Evolutionary conservation across 75 land plant species (phyloP), one percentile per base, ranked within the genome.

Genomic region (Ceratopteris richardii): DNA sequence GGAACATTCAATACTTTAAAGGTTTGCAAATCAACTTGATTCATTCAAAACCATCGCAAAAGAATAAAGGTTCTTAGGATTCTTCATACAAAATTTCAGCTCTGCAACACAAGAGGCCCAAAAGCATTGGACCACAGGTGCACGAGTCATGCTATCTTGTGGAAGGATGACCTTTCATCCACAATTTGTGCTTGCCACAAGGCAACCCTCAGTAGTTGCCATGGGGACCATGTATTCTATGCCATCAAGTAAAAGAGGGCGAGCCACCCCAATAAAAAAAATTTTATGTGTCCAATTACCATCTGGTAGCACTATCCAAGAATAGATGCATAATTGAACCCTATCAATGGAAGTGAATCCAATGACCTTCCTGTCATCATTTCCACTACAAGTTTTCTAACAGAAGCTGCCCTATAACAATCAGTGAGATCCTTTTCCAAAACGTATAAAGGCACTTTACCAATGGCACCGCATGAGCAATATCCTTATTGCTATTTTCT

Each of bases 21-120:
- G 78, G 68, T 77, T 79, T 1, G 86, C 97, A 62, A 92, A 92
- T 61, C 95, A 71, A 56, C 97, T 88, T 0, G 97, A 82, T 64
- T 4, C 17, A 21, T 60, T 50, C 9, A 62, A 61, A 7, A 62
- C 47, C 4, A 31, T 26, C 0, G 44, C 50, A 28, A 68, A 13
- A 10, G 20, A 28, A 1, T 69, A 58, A 40, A 54, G 44, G 18
- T 54, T 54, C 13, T 62, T 43, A 16, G 30, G 22, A 18, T 54
- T 52, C 11, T 63, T 67, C 28, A n/a, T n/a, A 22, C 29, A 69
- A n/a, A 54, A 43, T 52, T 69, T 63, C 30, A 69, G 52, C n/a
- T 62, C 60, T 7, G 66, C 72, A 42, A 59, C 66, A 9, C 72
- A 40, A n/a, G 42, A 44, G 16, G 56, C 53, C n/a, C 36, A 43